phyloP scores from a whole-genome alignment of 2,329 filamentous ascomycete genomes.

The Aspergillus tamarii region DNA sequence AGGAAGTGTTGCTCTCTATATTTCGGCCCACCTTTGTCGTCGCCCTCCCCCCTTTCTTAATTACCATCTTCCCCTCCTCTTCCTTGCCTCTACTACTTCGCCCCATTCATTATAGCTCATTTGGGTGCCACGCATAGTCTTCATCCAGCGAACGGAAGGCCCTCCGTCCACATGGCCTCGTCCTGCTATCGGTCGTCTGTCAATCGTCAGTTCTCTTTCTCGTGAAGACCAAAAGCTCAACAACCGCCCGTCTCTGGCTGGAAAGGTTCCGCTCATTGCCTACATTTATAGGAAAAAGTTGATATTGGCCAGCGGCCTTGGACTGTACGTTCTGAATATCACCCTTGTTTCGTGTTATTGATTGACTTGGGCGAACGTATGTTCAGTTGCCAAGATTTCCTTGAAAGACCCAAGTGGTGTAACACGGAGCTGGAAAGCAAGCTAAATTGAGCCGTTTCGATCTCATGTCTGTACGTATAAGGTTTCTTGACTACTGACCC shows the following conservation, averaged over 20 bases:
- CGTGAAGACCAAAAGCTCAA: neutral
- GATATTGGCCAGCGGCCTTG: neutral
- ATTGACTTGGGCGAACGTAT: neutral
- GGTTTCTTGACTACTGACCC: neutral
- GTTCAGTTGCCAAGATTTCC: neutral
- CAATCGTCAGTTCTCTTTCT: neutral
- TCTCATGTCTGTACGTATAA: neutral
- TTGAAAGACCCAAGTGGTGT: conserved; percentile 1
- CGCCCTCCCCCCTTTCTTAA: neutral
- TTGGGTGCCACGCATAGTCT: neutral
- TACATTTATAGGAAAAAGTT: neutral
- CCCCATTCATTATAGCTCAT: neutral
- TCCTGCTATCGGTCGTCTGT: conserved; percentile 2
- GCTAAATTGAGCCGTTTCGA: neutral
- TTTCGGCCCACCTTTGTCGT: neutral
- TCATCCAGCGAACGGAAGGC: neutral
- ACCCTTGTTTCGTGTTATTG: neutral
- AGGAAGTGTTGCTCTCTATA: conserved; percentile 16
- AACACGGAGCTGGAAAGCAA: conserved; percentile 1
- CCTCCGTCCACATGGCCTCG: conserved; percentile 8
- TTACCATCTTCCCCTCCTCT: neutral
- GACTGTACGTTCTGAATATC: neutral
- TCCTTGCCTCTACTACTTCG: neutral
- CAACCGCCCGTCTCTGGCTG: neutral
- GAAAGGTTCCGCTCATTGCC: neutral